phyloP scores from a whole-genome alignment of 129 eudicot genomes.

The Chrysanthemum seticuspe region DNA sequence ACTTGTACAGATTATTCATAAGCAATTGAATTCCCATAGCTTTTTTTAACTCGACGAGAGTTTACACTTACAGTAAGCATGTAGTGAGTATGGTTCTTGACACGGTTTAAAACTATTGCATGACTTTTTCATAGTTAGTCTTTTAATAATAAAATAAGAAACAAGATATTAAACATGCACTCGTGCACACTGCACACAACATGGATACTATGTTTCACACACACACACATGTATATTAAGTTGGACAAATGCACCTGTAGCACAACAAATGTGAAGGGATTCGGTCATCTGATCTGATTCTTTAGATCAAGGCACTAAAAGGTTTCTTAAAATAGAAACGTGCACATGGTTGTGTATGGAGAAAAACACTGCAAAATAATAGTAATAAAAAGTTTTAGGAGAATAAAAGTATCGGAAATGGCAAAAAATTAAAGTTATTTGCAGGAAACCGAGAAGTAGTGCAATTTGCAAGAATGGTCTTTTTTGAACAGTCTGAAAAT shows the following conservation, averaged over 20 bases:
- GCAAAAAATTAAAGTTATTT: too few species aligned
- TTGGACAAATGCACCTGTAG: too few species aligned
- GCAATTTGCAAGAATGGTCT: too few species aligned
- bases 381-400: too few species aligned
- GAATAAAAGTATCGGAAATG: too few species aligned
- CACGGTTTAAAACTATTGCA: not conserved
- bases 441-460: too few species aligned
- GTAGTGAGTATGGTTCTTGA: slow-evolving; percentile 8
- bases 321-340: not conserved
- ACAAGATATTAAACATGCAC: not conserved
- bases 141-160: not conserved
- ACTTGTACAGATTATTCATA: slow-evolving; percentile 19
- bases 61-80: not conserved
- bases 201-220: not conserved
- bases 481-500: too few species aligned
- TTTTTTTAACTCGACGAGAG: not conserved
- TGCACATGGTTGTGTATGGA: not conserved
- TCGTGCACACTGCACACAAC: not conserved
- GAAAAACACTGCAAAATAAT: not conserved
- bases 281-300: not conserved
- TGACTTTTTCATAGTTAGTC: slow-evolving; percentile 9
- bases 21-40: slow-evolving; percentile 11
- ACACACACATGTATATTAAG: too few species aligned
- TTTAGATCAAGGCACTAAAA: not conserved
- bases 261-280: too few species aligned